Base-by-base conservation (phyloP, 1,284 basidiomycete genomes). In the Sporisorium graminicola region DNA sequence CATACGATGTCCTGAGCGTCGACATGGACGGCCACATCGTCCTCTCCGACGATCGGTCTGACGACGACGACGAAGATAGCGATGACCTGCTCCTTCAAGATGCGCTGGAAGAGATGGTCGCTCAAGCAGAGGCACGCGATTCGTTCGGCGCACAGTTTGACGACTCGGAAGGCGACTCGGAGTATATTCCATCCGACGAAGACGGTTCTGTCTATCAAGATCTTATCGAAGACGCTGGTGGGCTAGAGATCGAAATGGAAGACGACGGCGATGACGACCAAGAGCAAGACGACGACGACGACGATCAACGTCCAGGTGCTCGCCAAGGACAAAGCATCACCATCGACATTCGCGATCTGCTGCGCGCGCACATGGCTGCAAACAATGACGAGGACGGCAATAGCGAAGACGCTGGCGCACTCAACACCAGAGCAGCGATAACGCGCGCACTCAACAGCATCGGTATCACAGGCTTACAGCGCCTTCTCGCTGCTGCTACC, bases 341-440 rank as follows among this genome's bases (percentile, higher is more conserved):
- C 7, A 78, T 78, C 60, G 69, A 72, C 37, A 74, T 76, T 43
- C 72, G 62, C 31, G 78, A 79, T 18, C 49, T 79, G 6, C 61
- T 79, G 8, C 71, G 70, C 26, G 66, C 60, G 9, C 73, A 68
- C 63, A 61, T 80, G 12, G 53, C 58, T 37, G 60, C 60, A 0
- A 53, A 22, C 29, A 40, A 47, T 18, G 53, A 59, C 31, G 54
- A 62, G 13, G 62, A 61, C n/a, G 58, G 54, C 14, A 52, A 50
- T 13, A 33, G 46, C 35, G 58, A 62, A 52, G 63, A 72, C 12
- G 24, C 47, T 10, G 58, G 62, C 0, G 47, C 56, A 13, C 63
- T 65, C 42, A 61, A 42, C 47, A 67, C 67, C 40, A 58, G 66
- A 54, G 66, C 47, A 7, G 60, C 67, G 24, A 75, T 75, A 20